These are phyloP conservation scores for Metroxylon sagu DNA, from an alignment of 176 grass and related monocot genomes.

Conservation along the genomic window DNA sequence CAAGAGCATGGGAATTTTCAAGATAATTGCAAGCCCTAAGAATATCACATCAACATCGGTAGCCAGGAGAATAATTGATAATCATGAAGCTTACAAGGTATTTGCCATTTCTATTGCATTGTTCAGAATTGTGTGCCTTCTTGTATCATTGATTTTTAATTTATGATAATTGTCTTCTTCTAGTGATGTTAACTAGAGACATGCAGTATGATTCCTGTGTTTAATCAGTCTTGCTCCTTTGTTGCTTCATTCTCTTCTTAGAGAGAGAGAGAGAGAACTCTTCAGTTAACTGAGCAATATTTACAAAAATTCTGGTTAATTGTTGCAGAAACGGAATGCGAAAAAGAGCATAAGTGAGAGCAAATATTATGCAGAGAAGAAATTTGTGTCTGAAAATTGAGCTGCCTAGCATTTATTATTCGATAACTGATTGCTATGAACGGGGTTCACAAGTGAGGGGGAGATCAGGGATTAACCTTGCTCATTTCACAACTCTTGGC, in stretches of 20 bases:
- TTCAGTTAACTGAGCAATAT: too few relatives aligned
- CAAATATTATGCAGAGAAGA: slow-evolving; percentile 75
- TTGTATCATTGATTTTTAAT: too few relatives aligned
- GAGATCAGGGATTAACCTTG: too few relatives aligned
- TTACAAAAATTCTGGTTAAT: too few relatives aligned
- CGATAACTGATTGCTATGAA: not conserved
- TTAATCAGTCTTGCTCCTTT: too few relatives aligned
- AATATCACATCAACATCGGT: slow-evolving; percentile 59
- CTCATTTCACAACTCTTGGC: too few relatives aligned
- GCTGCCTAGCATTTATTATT: slow-evolving; percentile 1
- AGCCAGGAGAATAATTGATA: slow-evolving; percentile 63
- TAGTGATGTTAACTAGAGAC: too few relatives aligned
- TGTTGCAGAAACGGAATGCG: slow-evolving; percentile 56
- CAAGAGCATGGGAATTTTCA: slow-evolving; percentile 76
- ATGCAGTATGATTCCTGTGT: too few relatives aligned
- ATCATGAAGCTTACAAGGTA: slow-evolving; percentile 87
- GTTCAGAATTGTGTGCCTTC: too few relatives aligned
- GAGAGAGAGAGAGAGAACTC: too few relatives aligned
- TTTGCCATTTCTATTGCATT: too few relatives aligned
- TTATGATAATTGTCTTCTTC: too few relatives aligned
- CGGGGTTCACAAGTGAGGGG: not conserved
- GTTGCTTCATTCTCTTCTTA: slow-evolving; percentile 1
- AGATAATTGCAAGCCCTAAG: slow-evolving; percentile 62
- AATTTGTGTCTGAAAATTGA: slow-evolving; percentile 72
- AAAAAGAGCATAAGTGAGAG: slow-evolving; percentile 86